A percentile compares a stretch with the other conserved stretches of the same genome.
These are phyloP conservation scores for Tetrahymena malaccensis DNA, from an alignment of 73 alveolate species.

Conservation along the genomic window DNA sequence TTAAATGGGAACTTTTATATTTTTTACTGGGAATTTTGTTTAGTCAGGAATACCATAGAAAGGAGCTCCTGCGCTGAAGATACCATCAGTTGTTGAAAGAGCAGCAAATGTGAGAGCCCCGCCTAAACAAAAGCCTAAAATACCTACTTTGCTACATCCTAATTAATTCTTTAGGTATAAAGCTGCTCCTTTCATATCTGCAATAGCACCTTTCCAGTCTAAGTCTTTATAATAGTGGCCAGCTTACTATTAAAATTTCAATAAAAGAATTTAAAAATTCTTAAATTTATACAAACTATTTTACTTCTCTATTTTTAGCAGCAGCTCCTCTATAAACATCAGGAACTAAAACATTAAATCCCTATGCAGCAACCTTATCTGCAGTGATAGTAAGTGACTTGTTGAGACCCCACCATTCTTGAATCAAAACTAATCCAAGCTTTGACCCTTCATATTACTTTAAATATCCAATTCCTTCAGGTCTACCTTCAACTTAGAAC, in stretches of 20 bases:
- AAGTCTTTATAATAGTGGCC: not conserved
- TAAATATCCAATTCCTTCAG: not conserved
- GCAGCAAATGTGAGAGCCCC: slow-evolving; percentile 43
- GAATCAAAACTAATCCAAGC: not conserved
- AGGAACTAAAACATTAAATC: not conserved
- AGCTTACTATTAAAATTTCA: not conserved
- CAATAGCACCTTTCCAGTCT: not conserved
- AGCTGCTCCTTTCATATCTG: not conserved
- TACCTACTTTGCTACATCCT: slow-evolving; percentile 34
- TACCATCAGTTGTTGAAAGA: not conserved
- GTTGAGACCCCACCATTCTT: slow-evolving; percentile 11
- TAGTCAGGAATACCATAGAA: slow-evolving; percentile 40
- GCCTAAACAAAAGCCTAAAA: slow-evolving; percentile 41
- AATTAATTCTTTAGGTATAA: not conserved
- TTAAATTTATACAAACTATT: no score
- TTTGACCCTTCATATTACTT: not conserved
- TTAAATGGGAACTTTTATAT: slow-evolving; percentile 15
- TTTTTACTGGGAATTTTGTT: not conserved
- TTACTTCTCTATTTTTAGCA: not conserved
- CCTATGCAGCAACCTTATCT: not conserved
- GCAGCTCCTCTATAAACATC: not conserved
- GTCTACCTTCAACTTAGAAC: not conserved
- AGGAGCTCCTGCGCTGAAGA: slow-evolving; percentile 34
- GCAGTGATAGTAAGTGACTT: not conserved
- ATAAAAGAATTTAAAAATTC: no score